Conservation (phyloP, 2,329 filamentous ascomycete species). For the Bisporella sp. region DNA sequence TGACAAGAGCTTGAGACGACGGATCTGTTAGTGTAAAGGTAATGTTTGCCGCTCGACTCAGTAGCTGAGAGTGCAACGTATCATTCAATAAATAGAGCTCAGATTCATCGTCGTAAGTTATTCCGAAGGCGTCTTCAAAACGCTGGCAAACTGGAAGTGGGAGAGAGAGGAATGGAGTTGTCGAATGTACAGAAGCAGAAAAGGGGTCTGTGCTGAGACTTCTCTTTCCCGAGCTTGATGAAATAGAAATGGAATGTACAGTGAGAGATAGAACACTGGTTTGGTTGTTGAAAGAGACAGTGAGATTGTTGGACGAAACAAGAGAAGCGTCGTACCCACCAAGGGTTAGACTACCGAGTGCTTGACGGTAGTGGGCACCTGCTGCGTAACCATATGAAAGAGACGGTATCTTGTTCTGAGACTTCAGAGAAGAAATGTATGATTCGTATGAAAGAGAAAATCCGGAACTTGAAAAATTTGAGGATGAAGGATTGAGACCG, state of each 20-base stretch:
- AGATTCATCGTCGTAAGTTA: constrained; percentile 29
- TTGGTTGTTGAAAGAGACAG: constrained; percentile 31
- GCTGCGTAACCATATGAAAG: constrained; percentile 38
- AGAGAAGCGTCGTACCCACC: constrained; percentile 35
- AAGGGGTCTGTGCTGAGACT: constrained; percentile 11
- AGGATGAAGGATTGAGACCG: too few relatives aligned
- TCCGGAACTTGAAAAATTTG: too few relatives aligned
- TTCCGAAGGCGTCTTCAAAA: constrained; percentile 30
- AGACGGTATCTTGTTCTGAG: constrained; percentile 31
- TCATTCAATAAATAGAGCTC: constrained; percentile 31
- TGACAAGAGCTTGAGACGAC: constrained; percentile 21
- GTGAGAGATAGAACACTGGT: constrained; percentile 29
- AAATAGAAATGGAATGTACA: constrained; percentile 30
- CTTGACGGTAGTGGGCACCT: constrained; percentile 29
- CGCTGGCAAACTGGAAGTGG: constrained; percentile 28
- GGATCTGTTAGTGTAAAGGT: constrained; percentile 29
- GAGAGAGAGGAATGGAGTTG: constrained; percentile 33
- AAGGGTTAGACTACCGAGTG: constrained; percentile 18
- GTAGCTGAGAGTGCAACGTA: constrained; percentile 17
- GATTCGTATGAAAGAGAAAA: constrained; percentile 9
- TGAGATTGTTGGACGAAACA: constrained; percentile 31
- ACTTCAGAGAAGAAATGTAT: constrained; percentile 32
- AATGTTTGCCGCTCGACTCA: constrained; percentile 26
- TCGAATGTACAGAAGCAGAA: constrained; percentile 30
- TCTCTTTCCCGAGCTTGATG: constrained; percentile 10